phyloP scores from a whole-genome alignment of 108 stramenopile species.

The Nannochloropsis oceanica region DNA sequence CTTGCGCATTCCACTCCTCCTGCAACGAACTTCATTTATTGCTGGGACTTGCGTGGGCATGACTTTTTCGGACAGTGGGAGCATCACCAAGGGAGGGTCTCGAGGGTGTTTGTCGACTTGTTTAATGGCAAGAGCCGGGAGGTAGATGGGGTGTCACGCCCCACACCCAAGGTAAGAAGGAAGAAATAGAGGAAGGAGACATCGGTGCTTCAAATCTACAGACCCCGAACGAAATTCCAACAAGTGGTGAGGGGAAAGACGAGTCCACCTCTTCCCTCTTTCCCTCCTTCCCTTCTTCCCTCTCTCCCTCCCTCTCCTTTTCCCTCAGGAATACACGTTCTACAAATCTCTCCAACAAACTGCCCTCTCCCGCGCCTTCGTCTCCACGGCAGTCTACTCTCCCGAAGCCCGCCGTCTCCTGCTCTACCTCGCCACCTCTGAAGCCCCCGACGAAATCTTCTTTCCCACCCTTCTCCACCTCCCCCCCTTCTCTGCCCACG shows the following conservation, averaged over 20 bases:
- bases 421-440: constrained; percentile 18
- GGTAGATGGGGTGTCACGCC: background rate
- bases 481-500: background rate
- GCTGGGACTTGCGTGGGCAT: constrained; percentile 28
- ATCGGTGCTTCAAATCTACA: background rate
- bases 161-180: background rate
- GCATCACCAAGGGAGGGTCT: background rate
- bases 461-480: constrained; percentile 27
- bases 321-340: constrained; percentile 3
- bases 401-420: constrained; percentile 17
- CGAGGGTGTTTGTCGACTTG: constrained; percentile 11
- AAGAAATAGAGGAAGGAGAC: background rate
- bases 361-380: constrained; percentile 6
- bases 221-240: background rate
- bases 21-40: constrained; percentile 30
- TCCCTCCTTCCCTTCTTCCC: background rate
- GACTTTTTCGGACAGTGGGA: constrained; percentile 30
- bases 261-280: background rate
- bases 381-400: background rate
- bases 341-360: constrained; percentile 32
- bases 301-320: background rate
- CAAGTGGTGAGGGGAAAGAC: background rate
- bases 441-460: constrained; percentile 30
- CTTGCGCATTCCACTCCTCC: background rate
- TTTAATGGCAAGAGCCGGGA: constrained; percentile 1